Conservation (phyloP, 2,329 filamentous ascomycete species). For the Xylariales sp. region DNA sequence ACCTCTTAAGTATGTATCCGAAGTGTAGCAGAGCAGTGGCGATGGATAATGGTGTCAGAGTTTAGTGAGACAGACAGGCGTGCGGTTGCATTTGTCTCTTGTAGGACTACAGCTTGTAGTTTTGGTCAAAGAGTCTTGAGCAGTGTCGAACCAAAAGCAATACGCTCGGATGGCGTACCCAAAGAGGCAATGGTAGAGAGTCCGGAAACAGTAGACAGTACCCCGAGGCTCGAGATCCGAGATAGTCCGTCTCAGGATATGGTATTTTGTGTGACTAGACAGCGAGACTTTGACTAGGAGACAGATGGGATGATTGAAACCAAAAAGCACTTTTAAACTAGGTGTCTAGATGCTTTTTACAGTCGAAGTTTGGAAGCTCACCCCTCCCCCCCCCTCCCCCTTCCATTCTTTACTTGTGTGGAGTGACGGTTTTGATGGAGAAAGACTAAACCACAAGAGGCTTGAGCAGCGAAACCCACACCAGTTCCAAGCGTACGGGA, state of each 20-base stretch:
- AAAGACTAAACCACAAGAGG: slow-evolving; percentile 33
- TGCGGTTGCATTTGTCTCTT: slow-evolving; percentile 8
- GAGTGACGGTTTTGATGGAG: slow-evolving; percentile 29
- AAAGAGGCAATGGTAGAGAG: slow-evolving; percentile 34
- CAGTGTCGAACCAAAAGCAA: no score
- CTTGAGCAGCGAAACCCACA: slow-evolving; percentile 30
- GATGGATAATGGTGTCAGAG: no score
- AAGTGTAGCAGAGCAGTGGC: no score
- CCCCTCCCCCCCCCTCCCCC: slow-evolving; percentile 25
- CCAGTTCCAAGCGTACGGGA: slow-evolving; percentile 21
- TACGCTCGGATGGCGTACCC: slow-evolving; percentile 31
- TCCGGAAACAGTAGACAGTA: slow-evolving; percentile 15
- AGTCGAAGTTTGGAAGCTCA: slow-evolving; percentile 22
- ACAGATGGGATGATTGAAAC: slow-evolving; percentile 15
- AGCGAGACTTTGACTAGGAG: slow-evolving; percentile 9
- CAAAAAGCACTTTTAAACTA: slow-evolving; percentile 15
- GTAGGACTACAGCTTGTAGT: slow-evolving; percentile 8
- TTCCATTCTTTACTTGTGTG: no score
- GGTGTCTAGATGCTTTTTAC: slow-evolving; percentile 26
- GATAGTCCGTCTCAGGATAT: slow-evolving; percentile 13
- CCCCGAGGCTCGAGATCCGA: slow-evolving; percentile 9
- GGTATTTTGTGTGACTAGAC: slow-evolving; percentile 12
- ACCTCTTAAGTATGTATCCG: background rate
- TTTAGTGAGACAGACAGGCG: background rate
- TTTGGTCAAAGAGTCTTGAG: no score